Evolutionary conservation across 331 rosid species (phyloP), one percentile per base, ranked within the genome.

Genomic region (Malus hybrid): DNA sequence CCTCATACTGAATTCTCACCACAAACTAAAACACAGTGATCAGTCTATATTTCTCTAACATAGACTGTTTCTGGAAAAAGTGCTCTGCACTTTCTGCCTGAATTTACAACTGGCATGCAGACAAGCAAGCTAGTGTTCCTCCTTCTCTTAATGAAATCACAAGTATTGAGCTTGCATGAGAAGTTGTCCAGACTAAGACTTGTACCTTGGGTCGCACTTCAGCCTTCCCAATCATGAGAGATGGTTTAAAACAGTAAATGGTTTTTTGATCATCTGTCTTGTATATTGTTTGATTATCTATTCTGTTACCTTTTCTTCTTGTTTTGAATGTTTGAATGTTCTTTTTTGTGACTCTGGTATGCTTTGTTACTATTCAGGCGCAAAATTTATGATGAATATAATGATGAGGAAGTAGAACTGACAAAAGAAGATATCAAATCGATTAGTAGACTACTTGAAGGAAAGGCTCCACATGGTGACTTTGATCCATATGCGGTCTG

Each of bases 401-500:
- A 94, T 65, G 97, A 90, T 29, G 99, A 94, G 89, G 87, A 8
- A 57, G 90, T 94, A 39, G 90, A 88, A 77, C 73, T 92, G 53
- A 87, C 92, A 32, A 88, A 86, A 73, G 84, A 88, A 73, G 97
- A 94, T 71, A 70, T 88, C 70, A 90, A 79, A 79, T 63, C 88
- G 33, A 72, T 94, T 63, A 84, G 86, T 7, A 88, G 85, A 79
- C 67, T 92, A 75, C 86, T 92, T 30, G 82, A 85, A 79, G 90
- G 88, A 71, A 89, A 60, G 80, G 96, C 99, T 68, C 97, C 97
- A 7, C 96, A 94, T 82, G 16, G 86, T 52, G 97, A 86, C 71
- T 94, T 92, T 70, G 95, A 94, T 76, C 93, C 95, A 33, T 74
- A 89, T 86, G 86, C 86, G 82, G 99, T 94, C 6, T 24, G 92